phyloP scores from a whole-genome alignment of 768 basidiomycete species.

The Tylopilus rubrobrunneus region DNA sequence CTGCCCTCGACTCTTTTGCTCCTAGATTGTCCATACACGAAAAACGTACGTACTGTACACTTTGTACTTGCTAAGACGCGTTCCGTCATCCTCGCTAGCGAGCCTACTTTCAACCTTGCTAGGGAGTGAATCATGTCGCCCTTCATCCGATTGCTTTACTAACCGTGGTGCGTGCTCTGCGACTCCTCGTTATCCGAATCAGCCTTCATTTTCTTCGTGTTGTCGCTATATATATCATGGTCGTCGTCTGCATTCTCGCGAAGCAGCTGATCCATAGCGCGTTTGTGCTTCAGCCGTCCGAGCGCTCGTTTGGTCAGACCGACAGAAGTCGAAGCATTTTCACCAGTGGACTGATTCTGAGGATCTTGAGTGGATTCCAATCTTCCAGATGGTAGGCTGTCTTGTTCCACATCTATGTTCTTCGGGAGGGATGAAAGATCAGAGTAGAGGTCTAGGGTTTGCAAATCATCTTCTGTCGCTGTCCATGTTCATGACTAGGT shows the following conservation, averaged over 20 bases:
- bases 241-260: slow-evolving; percentile 5
- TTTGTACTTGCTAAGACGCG: background rate
- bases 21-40: background rate
- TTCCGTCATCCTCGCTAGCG: background rate
- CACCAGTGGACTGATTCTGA: slow-evolving; percentile 8
- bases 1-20: background rate
- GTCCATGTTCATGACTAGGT: slow-evolving; percentile 23
- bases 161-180: background rate
- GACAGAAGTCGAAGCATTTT: background rate
- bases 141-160: background rate
- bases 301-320: slow-evolving; percentile 43
- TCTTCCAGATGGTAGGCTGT: slow-evolving; percentile 35
- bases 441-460: slow-evolving; percentile 57
- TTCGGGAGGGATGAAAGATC: slow-evolving; percentile 60
- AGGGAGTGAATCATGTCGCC: background rate
- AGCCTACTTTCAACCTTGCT: background rate
- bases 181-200: slow-evolving; percentile 6
- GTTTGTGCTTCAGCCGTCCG: slow-evolving; percentile 50
- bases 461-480: slow-evolving; percentile 50
- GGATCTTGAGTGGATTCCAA: slow-evolving; percentile 9
- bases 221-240: slow-evolving; percentile 3
- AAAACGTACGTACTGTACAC: background rate
- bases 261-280: slow-evolving; percentile 34
- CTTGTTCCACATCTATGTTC: slow-evolving; percentile 43
- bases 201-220: slow-evolving; percentile 18